Percentiles rank a stretch among this genome's conserved stretches.
phyloP scores from a whole-genome alignment of 208 protist genomes.

The Tritrichomonas foetus region DNA sequence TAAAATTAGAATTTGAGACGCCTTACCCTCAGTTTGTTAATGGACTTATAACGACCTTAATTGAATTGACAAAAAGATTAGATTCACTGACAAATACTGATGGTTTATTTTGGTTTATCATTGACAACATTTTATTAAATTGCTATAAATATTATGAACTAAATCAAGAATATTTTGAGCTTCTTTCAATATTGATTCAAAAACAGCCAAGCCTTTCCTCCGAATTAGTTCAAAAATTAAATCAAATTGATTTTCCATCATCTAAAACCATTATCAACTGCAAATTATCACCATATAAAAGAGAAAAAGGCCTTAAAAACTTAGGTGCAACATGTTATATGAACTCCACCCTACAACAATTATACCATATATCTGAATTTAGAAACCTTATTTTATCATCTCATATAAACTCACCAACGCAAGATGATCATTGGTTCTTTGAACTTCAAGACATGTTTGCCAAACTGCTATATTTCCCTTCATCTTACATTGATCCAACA shows the following conservation, averaged over 20 bases:
- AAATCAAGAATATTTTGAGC: background rate
- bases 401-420: background rate
- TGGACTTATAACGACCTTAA: background rate
- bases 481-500: background rate
- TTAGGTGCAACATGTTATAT: slow-evolving; percentile 23
- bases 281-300: background rate
- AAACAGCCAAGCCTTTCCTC: background rate
- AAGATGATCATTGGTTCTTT: background rate
- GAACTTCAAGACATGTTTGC: background rate
- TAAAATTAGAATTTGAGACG: background rate
- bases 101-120: background rate
- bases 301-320: background rate
- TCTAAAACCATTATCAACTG: background rate
- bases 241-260: background rate
- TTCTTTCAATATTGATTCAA: background rate
- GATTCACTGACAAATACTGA: background rate
- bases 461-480: background rate
- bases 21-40: background rate
- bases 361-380: background rate
- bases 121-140: background rate
- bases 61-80: background rate
- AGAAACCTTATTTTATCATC: background rate
- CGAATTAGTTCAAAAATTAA: background rate
- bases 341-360: background rate
- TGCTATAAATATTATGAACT: background rate